These are phyloP conservation scores for Emiliania huxleyi DNA, from an alignment of 78 protist species.

Conservation along the genomic window DNA sequence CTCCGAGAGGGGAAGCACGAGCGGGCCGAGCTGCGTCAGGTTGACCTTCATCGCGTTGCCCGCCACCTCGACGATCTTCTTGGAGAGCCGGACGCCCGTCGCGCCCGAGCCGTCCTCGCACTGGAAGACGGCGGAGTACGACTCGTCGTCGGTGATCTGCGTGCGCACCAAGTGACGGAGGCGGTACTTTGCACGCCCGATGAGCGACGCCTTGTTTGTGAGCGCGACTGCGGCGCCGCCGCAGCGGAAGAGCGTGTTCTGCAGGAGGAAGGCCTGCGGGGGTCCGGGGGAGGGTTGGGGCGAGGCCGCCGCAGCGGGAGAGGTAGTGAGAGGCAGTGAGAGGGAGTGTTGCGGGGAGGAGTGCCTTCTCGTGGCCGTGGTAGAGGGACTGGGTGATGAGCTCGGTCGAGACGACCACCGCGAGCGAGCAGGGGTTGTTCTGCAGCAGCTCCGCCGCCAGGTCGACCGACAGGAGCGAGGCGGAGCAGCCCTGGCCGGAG, in stretches of 20 bases:
- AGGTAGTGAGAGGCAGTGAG: no score
- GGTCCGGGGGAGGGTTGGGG: no score
- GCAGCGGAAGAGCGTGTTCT: constrained; percentile 82
- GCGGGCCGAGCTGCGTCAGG: constrained; percentile 78
- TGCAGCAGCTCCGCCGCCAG: constrained; percentile 81
- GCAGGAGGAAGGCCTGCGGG: not conserved
- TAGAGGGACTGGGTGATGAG: constrained; percentile 87
- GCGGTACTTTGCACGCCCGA: constrained; percentile 60
- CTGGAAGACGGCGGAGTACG: constrained; percentile 74
- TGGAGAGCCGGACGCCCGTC: constrained; percentile 76
- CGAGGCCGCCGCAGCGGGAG: no score
- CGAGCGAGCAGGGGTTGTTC: not conserved
- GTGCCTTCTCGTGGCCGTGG: constrained; percentile 61
- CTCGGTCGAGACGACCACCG: constrained; percentile 79
- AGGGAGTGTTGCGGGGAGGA: constrained; percentile 49
- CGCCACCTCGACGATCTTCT: constrained; percentile 60
- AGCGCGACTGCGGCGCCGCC: constrained; percentile 89
- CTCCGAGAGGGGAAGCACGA: constrained; percentile 76
- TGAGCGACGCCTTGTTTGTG: constrained; percentile 55
- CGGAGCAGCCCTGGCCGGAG: constrained; percentile 38
- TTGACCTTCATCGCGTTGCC: constrained; percentile 70
- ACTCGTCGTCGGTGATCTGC: constrained; percentile 55
- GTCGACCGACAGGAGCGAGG: constrained; percentile 73
- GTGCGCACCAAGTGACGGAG: constrained; percentile 52
- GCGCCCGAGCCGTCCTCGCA: constrained; percentile 60